These are phyloP conservation scores for Fraxinus americana DNA, from an alignment of 257 asterid genomes.

Conservation along the genomic window DNA sequence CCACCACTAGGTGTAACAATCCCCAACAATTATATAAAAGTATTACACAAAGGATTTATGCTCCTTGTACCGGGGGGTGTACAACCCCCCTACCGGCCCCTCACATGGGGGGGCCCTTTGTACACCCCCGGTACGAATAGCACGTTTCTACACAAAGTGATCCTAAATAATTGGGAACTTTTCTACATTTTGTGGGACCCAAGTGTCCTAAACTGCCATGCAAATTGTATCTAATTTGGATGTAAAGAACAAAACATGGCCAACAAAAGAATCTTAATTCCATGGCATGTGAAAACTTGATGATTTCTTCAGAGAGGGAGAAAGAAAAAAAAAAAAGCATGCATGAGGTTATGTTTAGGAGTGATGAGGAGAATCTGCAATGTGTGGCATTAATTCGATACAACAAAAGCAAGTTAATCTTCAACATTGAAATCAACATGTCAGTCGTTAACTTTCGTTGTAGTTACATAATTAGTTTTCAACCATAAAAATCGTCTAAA, in stretches of 20 bases:
- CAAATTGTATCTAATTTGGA: slow-evolving; percentile 14
- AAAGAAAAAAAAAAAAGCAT: neutral
- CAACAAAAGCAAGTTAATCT: no score
- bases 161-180: slow-evolving; percentile 5
- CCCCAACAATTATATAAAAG: no score
- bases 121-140: no score
- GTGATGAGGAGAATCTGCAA: neutral
- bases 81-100: no score
- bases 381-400: neutral
- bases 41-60: no score
- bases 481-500: no score
- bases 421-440: no score
- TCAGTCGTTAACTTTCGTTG: no score
- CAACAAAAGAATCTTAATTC: slow-evolving; percentile 15
- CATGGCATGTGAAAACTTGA: slow-evolving; percentile 35
- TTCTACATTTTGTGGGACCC: neutral
- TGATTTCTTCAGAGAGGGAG: slow-evolving; percentile 23
- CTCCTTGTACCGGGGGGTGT: no score
- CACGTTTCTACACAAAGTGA: neutral
- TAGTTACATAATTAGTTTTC: no score
- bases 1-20: neutral
- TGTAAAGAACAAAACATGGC: slow-evolving; percentile 25
- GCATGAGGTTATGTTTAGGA: neutral
- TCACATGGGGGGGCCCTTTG: no score
- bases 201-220: neutral